phyloP scores from a whole-genome alignment of 2,329 filamentous ascomycete genomes.

The Alternaria viburni region DNA sequence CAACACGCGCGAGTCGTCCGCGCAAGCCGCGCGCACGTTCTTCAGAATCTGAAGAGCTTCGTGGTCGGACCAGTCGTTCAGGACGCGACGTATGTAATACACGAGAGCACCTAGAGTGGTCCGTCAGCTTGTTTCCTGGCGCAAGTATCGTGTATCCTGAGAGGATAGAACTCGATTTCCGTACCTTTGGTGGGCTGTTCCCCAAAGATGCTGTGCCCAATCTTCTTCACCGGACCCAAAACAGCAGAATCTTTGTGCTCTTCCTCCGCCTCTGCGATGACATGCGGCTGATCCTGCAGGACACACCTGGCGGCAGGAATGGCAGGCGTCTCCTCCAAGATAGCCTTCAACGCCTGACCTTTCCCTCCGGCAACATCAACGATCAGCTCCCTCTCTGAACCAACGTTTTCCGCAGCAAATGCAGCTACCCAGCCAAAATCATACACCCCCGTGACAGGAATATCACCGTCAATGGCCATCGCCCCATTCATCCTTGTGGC shows the following conservation, averaged over 20 bases:
- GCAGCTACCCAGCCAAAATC: conserved; percentile 13
- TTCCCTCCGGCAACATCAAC: conserved; percentile 10
- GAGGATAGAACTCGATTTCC: neutral
- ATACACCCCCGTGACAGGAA: conserved; percentile 5
- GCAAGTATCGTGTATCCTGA: neutral
- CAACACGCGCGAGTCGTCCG: conserved; percentile 7
- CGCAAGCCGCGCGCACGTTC: conserved; percentile 7
- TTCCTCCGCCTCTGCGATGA: conserved; percentile 5
- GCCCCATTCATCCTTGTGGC: conserved; percentile 7
- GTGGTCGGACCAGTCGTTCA: conserved; percentile 13
- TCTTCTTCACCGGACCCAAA: conserved; percentile 8
- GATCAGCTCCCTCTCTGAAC: conserved; percentile 5
- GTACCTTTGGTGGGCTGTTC: conserved; percentile 11
- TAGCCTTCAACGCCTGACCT: conserved; percentile 9
- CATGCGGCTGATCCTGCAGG: conserved; percentile 11
- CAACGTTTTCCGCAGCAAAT: neutral
- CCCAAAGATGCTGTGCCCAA: conserved; percentile 6
- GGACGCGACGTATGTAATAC: conserved; percentile 9
- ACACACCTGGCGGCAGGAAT: conserved; percentile 10
- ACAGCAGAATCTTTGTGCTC: conserved; percentile 7
- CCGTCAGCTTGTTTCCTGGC: neutral
- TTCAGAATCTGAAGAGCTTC: conserved; percentile 8
- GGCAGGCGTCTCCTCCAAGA: conserved; percentile 5
- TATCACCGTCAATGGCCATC: conserved; percentile 8
- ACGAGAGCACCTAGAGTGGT: conserved; percentile 6